phyloP scores from a whole-genome alignment of 306 rosid species.

The Vigna angularis region DNA sequence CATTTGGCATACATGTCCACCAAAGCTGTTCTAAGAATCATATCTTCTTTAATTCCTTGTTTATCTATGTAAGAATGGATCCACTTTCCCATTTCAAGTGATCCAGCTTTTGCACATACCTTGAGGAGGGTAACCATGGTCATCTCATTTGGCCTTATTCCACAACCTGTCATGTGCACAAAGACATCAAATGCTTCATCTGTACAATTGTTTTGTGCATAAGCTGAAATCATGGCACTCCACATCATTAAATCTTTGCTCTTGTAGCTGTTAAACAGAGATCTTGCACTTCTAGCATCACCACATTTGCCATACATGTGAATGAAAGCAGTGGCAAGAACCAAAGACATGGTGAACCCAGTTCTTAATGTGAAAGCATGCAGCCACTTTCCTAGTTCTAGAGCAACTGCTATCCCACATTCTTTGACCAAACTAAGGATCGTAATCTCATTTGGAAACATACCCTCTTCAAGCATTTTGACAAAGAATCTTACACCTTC shows the following conservation, averaged over 20 bases:
- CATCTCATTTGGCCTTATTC: conserved; percentile 61
- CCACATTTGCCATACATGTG: conserved; percentile 83
- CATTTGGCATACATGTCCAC: conserved; percentile 80
- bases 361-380: conserved; percentile 61
- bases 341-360: conserved; percentile 54
- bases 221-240: conserved; percentile 72
- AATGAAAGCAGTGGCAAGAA: conserved; percentile 65
- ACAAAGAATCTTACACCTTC: conserved; percentile 50
- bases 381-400: conserved; percentile 60
- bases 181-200: conserved; percentile 57
- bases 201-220: conserved; percentile 45
- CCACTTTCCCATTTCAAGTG: conserved; percentile 75
- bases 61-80: conserved; percentile 66
- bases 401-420: conserved; percentile 53
- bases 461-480: conserved; percentile 51
- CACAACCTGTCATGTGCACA: conserved; percentile 51
- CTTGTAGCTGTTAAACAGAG: conserved; percentile 49
- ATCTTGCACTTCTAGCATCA: conserved; percentile 55
- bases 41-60: conserved; percentile 54
- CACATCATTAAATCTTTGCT: conserved; percentile 63
- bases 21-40: conserved; percentile 58
- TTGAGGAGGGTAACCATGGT: conserved; percentile 62
- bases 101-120: conserved; percentile 64
- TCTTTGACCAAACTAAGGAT: conserved; percentile 63
- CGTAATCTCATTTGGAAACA: conserved; percentile 70